A percentile compares a stretch with the other conserved stretches of the same genome.
These are phyloP conservation scores for Aphanomyces euteiches DNA, from an alignment of 352 stramenopile species.

Conservation along the genomic window DNA sequence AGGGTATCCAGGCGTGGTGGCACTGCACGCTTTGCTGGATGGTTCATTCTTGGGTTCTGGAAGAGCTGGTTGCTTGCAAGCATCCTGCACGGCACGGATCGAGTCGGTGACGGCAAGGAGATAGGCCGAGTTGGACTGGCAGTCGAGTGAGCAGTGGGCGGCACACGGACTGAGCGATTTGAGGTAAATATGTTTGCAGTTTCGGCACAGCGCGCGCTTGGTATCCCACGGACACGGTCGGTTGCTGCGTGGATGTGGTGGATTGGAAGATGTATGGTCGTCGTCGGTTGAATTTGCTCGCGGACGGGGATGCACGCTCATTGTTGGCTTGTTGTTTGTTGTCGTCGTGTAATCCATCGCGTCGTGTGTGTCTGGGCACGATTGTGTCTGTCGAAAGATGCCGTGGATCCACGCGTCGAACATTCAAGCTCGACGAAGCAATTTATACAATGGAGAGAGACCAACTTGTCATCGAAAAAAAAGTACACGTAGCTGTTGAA, in stretches of 20 bases:
- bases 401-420: slow-evolving; percentile 11
- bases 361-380: slow-evolving; percentile 2
- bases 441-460: slow-evolving; percentile 6
- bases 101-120: slow-evolving; percentile 75
- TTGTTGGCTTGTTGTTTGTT: too few relatives aligned
- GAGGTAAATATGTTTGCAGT: slow-evolving; percentile 83
- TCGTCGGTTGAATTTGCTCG: slow-evolving; percentile 7
- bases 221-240: slow-evolving; percentile 55
- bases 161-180: slow-evolving; percentile 73
- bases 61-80: slow-evolving; percentile 35
- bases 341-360: background rate
- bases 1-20: background rate
- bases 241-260: too few relatives aligned
- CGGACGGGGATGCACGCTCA: background rate
- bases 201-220: slow-evolving; percentile 78
- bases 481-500: background rate
- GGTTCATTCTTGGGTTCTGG: slow-evolving; percentile 35
- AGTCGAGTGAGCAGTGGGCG: slow-evolving; percentile 84
- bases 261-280: too few relatives aligned
- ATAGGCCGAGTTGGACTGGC: slow-evolving; percentile 83
- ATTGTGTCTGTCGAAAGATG: slow-evolving; percentile 10
- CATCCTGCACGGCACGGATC: slow-evolving; percentile 70
- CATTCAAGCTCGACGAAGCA: background rate
- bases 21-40: background rate
- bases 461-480: background rate